Conservation (phyloP, 495 filamentous ascomycete species). For the Opeltia flavorubescens region DNA sequence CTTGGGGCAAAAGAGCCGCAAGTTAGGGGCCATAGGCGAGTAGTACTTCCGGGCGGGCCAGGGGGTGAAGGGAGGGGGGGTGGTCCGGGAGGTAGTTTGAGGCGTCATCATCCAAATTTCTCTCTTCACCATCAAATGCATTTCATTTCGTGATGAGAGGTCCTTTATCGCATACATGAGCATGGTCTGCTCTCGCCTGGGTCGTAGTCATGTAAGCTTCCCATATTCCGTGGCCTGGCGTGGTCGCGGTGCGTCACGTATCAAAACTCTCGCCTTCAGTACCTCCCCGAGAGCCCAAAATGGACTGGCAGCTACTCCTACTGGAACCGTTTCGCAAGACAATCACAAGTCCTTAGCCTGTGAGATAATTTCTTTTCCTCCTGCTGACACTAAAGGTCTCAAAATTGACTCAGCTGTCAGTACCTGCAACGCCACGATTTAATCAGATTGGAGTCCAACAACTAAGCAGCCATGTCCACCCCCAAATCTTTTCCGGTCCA, state of each 20-base stretch:
- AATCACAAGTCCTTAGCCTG: constrained; percentile 20
- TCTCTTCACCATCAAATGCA: too few relatives aligned
- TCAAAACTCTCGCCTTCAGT: constrained; percentile 13
- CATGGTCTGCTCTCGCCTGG: constrained; percentile 5
- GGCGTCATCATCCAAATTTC: too few relatives aligned
- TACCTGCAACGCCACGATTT: constrained; percentile 49
- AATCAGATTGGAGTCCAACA: constrained; percentile 95
- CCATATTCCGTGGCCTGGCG: background rate
- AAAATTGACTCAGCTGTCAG: constrained; percentile 18
- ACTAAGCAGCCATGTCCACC: constrained; percentile 63
- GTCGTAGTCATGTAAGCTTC: background rate
- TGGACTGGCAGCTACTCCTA: constrained; percentile 16
- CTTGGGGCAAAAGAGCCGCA: too few relatives aligned
- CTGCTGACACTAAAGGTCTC: background rate
- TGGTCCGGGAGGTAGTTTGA: too few relatives aligned
- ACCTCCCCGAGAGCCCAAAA: constrained; percentile 13
- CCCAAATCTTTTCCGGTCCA: constrained; percentile 64
- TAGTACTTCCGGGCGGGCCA: too few relatives aligned
- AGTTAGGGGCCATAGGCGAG: too few relatives aligned
- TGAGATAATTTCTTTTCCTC: constrained; percentile 13
- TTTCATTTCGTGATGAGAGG: background rate
- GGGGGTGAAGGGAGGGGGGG: too few relatives aligned
- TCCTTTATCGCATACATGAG: background rate
- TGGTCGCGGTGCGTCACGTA: constrained; percentile 5
- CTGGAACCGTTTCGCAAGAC: constrained; percentile 11